phyloP scores from a whole-genome alignment of 164 flowering plant genomes.

The Kingdonia uniflora region DNA sequence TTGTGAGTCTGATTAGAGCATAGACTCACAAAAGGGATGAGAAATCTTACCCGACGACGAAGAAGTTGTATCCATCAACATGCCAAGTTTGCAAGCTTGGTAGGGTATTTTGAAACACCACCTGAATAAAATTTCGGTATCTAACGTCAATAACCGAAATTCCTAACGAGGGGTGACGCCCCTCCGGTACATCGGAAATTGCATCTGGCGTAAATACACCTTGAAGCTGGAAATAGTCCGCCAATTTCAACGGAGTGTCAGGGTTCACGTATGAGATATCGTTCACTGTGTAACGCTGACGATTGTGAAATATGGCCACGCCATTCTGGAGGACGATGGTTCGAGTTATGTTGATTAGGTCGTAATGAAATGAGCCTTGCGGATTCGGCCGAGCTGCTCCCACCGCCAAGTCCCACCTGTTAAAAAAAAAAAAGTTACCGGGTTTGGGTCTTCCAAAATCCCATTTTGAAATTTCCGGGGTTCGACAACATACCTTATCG shows the following conservation, averaged over 20 bases:
- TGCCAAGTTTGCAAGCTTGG: constrained; percentile 24
- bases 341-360: constrained; percentile 19
- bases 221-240: constrained; percentile 20
- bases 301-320: constrained; percentile 1
- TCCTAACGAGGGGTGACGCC: constrained; percentile 10
- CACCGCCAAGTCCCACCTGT: constrained; percentile 26
- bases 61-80: constrained; percentile 34
- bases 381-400: constrained; percentile 39
- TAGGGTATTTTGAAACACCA: constrained; percentile 25
- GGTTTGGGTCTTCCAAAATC: too few species aligned
- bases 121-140: constrained; percentile 16
- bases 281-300: constrained; percentile 21
- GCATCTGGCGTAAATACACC: constrained; percentile 1
- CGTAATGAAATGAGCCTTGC: constrained; percentile 40
- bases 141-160: constrained; percentile 12
- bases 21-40: too few species aligned
- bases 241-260: constrained; percentile 33
- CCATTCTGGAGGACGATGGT: constrained; percentile 21
- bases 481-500: constrained; percentile 26
- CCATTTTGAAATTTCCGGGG: background rate
- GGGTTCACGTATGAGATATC: constrained; percentile 25
- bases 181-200: constrained; percentile 18
- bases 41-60: constrained; percentile 29
- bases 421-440: background rate
- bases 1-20: too few species aligned